Base-by-base conservation (phyloP, 75 land plant genomes). In the Isoetes taiwanensis region DNA sequence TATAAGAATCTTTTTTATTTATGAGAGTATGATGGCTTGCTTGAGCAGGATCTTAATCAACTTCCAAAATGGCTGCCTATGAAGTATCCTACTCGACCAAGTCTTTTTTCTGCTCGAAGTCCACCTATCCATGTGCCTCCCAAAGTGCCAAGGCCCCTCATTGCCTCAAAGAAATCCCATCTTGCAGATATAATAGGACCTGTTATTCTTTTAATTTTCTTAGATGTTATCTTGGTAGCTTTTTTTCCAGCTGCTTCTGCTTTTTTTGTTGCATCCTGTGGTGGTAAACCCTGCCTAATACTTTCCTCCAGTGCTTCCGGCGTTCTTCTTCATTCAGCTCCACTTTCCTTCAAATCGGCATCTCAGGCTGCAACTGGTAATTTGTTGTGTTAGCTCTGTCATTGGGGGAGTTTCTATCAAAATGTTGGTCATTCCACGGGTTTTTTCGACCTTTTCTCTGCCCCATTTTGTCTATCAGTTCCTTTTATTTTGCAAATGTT, bases 121-220 rank as follows among this genome's bases (percentile, higher is more conserved):
- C 50, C 50, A 19, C 50, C 50, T 23, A 46, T 8, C 50, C 50
- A 46, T 4, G 50, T 23, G 25, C 50, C 50, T 9, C 50, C 5
- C 50, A 46, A 19, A 6, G 50, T 46, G 12, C 50, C 50, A 6
- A n/a, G 8, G 50, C 50, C 50, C 12, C 50, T 5, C 50, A 46
- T 46, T 4, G 50, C 50, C 19, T 46, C 50, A 23, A 46, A 46
- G 50, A 46, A 46, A 46, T 46, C 50, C 50, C 50, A 46, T n/a
- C 21, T 23, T 4, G 50, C 50, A 5, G 50, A 16, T 8, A 46
- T 6, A n/a, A 46, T n/a, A 5, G 50, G 50, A 16, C 50, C 50
- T 23, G 50, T 46, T 19, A 46, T 46, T 23, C 50, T 46, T 23
- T n/a, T 46, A 5, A 23, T 23, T 23, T 46, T 46, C 5, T 8